Percentiles rank a stretch among this genome's conserved stretches.
Conservation (phyloP, 2,329 filamentous ascomycete species). For the Verticillium isaacii region DNA sequence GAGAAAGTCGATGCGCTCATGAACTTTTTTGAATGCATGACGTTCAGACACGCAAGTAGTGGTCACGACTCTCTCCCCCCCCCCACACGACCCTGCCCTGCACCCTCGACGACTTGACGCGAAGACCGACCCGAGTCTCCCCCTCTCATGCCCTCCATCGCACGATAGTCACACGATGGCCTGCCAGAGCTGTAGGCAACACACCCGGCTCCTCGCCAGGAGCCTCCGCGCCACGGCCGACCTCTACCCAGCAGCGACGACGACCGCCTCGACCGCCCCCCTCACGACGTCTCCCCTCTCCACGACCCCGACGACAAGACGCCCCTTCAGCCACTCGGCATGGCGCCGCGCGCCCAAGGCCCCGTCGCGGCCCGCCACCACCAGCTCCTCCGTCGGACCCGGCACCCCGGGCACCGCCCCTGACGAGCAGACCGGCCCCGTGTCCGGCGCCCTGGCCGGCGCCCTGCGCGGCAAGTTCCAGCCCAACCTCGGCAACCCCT, state of each 20-base stretch:
- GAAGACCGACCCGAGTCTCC: neutral
- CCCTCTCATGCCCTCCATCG: neutral
- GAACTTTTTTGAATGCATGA: constrained; percentile 13
- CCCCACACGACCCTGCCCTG: neutral
- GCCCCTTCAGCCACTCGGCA: constrained; percentile 31
- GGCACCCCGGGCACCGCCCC: neutral
- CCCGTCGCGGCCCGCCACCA: neutral
- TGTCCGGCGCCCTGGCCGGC: constrained; percentile 18
- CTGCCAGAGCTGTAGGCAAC: constrained; percentile 42
- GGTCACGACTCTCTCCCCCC: neutral
- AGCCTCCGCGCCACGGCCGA: constrained; percentile 11
- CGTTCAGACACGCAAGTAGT: constrained; percentile 9
- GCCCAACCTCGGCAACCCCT: constrained; percentile 68
- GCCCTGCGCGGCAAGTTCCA: constrained; percentile 47
- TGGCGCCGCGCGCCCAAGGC: constrained; percentile 12
- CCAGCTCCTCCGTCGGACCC: neutral
- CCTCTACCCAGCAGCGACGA: constrained; percentile 7
- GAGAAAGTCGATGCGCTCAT: constrained; percentile 12
- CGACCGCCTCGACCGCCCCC: neutral
- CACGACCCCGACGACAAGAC: constrained; percentile 14
- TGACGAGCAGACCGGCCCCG: neutral
- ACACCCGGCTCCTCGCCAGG: constrained; percentile 35
- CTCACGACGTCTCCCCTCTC: constrained; percentile 3
- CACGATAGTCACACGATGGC: constrained; percentile 30
- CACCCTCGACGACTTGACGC: neutral